Evolutionary conservation across 139 green algal species (phyloP).

Genomic region (Chlamydomonas applanata): DNA sequence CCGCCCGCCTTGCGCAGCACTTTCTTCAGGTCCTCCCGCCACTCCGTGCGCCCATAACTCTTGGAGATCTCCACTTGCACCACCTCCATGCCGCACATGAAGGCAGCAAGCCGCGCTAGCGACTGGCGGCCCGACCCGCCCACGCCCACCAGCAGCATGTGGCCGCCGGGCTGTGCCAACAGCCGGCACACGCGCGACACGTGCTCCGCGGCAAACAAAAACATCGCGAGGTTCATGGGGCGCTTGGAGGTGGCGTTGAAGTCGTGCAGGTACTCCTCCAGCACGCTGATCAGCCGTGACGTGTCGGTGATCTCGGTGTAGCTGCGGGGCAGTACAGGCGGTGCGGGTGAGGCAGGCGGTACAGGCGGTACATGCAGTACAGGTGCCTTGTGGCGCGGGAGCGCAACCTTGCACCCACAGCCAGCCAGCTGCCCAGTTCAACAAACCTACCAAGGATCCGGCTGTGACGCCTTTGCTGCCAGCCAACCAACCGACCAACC

Average conservation of each 20-base stretch:
- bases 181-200: conserved; percentile 60
- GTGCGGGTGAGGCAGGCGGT: too few species aligned
- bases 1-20: conserved; percentile 54
- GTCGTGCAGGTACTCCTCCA: conserved; percentile 71
- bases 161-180: conserved; percentile 68
- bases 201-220: conserved; percentile 72
- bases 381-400: too few species aligned
- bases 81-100: conserved; percentile 64
- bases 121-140: conserved; percentile 70
- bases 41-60: conserved; percentile 68
- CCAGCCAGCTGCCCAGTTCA: too few species aligned
- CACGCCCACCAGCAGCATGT: conserved; percentile 77
- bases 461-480: too few species aligned
- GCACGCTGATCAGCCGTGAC: conserved; percentile 28
- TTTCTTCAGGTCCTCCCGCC: conserved; percentile 72
- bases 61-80: conserved; percentile 79
- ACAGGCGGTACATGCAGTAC: too few species aligned
- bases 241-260: conserved; percentile 73
- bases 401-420: too few species aligned
- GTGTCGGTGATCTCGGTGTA: conserved; percentile 25
- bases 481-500: too few species aligned
- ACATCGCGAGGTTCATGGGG: conserved; percentile 79
- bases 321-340: not conserved
- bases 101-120: conserved; percentile 67
- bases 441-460: too few species aligned